Conservation (phyloP, 352 stramenopile genomes). For the Albugo candida region DNA sequence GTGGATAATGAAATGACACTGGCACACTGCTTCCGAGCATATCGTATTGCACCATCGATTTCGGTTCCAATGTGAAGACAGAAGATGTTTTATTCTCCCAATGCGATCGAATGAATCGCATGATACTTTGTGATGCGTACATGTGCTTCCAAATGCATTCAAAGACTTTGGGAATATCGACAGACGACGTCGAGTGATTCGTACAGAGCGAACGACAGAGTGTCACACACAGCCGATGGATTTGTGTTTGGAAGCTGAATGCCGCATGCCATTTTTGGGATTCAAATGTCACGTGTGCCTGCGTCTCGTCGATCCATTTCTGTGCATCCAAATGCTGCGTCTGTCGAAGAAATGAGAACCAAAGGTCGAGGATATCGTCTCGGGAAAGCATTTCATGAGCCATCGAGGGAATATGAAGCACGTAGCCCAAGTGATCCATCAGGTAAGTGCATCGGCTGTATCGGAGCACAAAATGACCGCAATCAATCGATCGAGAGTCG, state of each 20-base stretch:
- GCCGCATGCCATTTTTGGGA: constrained; percentile 85
- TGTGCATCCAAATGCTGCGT: constrained; percentile 71
- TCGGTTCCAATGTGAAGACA: background rate
- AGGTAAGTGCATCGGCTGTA: constrained; percentile 86
- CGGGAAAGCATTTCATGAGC: constrained; percentile 31
- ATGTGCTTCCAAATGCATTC: constrained; percentile 56
- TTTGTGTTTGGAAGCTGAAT: constrained; percentile 63
- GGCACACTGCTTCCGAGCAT: constrained; percentile 21
- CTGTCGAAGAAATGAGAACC: constrained; percentile 39
- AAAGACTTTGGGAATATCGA: constrained; percentile 25
- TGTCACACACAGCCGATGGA: no score
- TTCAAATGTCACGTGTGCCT: constrained; percentile 89
- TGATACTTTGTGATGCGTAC: constrained; percentile 13
- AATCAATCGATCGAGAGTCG: constrained; percentile 24
- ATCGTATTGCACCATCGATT: constrained; percentile 60
- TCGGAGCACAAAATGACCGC: constrained; percentile 76
- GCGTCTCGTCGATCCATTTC: constrained; percentile 45
- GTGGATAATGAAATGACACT: constrained; percentile 80
- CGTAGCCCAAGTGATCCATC: constrained; percentile 87
- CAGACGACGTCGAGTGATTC: no score
- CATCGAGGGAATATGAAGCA: constrained; percentile 83
- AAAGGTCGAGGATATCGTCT: constrained; percentile 39
- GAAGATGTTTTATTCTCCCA: no score
- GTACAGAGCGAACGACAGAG: no score
- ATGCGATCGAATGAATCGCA: no score